Evolutionary conservation across 441 rosid genomes (phyloP), one percentile per base, ranked within the genome.

Genomic region (Syzygium malaccense): DNA sequence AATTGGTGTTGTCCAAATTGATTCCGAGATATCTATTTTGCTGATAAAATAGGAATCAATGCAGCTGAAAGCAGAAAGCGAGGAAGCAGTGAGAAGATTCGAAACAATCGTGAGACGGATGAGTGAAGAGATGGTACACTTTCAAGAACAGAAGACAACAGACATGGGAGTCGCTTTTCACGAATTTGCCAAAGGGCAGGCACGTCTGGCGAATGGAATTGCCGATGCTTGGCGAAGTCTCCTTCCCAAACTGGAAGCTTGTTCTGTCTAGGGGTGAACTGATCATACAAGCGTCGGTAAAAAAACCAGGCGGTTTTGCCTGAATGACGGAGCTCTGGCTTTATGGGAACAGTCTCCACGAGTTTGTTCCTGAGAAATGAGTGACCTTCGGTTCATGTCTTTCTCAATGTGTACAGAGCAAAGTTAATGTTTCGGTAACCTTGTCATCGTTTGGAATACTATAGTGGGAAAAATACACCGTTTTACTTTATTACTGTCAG

Each of bases 181-280:
- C 84, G 97, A 97, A 90, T 97, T 98, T 91, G 98, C 99, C 0
- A 95, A 93, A 91, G 99, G 99, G 88, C 99, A 98, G 93, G 96
- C 99, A 32, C 97, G 95, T 17, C 90, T 98, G 89, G 99, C 99
- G 14, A 97, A 90, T 79, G 92, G 92, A 86, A 89, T 96, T 6
- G 99, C 99, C 4, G 99, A 96, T 90, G 98, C 99, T 7, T 98
- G 99, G 99, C 93, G 99, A 93, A 92, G 98, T 92, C 99, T 98
- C 89, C 99, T 98, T 89, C 99, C 99, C 15, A 98, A 96, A 93
- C 97, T 97, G 37, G 99, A 98, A 93, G 95, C 98, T 85, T 94
- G 95, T 90, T 95, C 96, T 32, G 37, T 92, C 54, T 86, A 37
- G 83, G 83, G n/a, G 51, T 75, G n/a, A 75, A 41, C 51, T 75